Base-by-base conservation (phyloP, 1,284 basidiomycete species). In the Ustilago trichophora region DNA sequence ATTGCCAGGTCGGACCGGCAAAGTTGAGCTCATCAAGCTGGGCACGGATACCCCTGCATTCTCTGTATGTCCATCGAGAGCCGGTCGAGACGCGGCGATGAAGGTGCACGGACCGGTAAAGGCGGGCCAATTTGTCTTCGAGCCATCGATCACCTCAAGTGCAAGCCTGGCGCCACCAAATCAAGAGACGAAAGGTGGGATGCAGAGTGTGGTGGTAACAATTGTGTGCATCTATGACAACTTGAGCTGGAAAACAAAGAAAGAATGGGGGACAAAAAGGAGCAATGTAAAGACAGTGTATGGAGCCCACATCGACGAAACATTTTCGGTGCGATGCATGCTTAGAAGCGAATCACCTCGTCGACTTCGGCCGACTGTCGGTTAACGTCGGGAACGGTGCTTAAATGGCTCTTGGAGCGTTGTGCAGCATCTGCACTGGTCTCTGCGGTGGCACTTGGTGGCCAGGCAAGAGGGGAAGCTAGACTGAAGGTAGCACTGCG, bases 341-440 rank as follows among this genome's bases (percentile, higher is more conserved):
- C n/a, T n/a, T 37, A 57, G 27, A 64, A 64, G 6, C 49, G 43
- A 18, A 64, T 64, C 40, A 57, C 49, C 26, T 64, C 60, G 33
- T 43, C 54, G 1, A 47, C 53, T 29, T 48, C 35, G 1, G 29
- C 33, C 27, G 51, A 62, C 18, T 49, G 40, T 4, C 45, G 36
- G 3, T 19, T 1, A 13, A 10, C 15, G 18, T 26, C 22, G 3
- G 42, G 24, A 6, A 37, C 27, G 13, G 10, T n/a, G 25, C 45
- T 40, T 11, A 53, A 40, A 6, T 37, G 25, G 6, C 31, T 34
- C 35, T 36, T 53, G 7, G 18, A n/a, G 3, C 44, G 44, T 18
- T 19, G n/a, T 3, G 10, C 25, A 13, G 4, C 40, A 22, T 35
- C 26, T n/a, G 22, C n/a, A 6, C n/a, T 12, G 5, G n/a, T 8